These are phyloP conservation scores for Abelmoschus esculentus DNA, from an alignment of 345 rosid species.

Conservation along the genomic window DNA sequence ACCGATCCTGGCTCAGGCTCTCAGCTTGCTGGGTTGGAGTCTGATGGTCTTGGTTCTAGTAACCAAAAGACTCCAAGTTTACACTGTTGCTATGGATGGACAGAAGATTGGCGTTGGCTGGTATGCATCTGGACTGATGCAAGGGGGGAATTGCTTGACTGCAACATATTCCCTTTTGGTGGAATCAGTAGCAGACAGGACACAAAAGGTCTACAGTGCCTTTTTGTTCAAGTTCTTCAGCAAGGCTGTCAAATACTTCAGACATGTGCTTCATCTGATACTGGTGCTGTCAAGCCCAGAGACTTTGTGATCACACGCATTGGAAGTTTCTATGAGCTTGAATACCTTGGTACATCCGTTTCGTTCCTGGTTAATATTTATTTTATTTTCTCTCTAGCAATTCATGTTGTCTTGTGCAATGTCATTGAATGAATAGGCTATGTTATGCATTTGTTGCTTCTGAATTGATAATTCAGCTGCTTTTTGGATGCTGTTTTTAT, in stretches of 20 bases:
- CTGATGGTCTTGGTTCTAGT: conserved; percentile 41
- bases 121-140: conserved; percentile 99
- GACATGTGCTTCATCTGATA: conserved; percentile 75
- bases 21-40: conserved; percentile 61
- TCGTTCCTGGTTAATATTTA: neutral
- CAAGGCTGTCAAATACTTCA: conserved; percentile 98
- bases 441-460: neutral
- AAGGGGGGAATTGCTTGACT: conserved; percentile 95
- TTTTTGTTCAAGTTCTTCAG: conserved; percentile 91
- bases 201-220: conserved; percentile 96
- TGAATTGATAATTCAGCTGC: neutral
- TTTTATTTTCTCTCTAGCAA: neutral
- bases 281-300: conserved; percentile 69
- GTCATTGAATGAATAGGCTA: neutral
- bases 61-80: conserved; percentile 70
- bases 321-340: conserved; percentile 94
- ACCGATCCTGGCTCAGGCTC: conserved; percentile 56
- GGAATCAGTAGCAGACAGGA: conserved; percentile 99
- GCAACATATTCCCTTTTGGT: conserved; percentile 94
- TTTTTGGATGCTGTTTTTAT: neutral
- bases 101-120: conserved; percentile 99
- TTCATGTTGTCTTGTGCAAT: neutral
- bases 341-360: conserved; percentile 63
- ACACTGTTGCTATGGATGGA: conserved; percentile 99
- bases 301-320: conserved; percentile 87